A percentile compares a stretch with the other conserved stretches of the same genome.
Evolutionary conservation across 2,329 filamentous ascomycete species (phyloP).

Genomic region (Talaromyces sp.): DNA sequence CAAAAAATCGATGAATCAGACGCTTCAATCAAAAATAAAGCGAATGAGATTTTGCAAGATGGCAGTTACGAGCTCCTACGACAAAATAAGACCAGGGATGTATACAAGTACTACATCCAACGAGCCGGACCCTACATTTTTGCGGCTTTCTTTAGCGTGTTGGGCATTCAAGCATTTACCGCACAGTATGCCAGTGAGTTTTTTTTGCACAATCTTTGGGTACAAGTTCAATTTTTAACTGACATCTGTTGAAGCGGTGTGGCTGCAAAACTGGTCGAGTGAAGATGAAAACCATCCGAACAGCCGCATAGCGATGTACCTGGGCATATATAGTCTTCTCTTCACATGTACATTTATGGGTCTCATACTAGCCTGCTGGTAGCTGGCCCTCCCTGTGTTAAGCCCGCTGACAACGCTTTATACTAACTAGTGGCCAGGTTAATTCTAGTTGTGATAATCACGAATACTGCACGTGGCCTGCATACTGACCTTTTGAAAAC

Average conservation of each 20-base stretch:
- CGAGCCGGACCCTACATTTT: constrained; percentile 1
- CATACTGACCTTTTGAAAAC: constrained; percentile 5
- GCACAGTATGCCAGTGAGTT: constrained; percentile 5
- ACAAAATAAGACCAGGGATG: background rate
- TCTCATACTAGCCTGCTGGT: background rate
- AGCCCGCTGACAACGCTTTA: background rate
- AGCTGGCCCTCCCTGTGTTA: background rate
- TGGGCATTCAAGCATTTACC: background rate
- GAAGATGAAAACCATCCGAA: constrained; percentile 13
- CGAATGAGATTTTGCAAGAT: background rate
- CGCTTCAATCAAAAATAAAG: background rate
- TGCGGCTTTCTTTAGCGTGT: background rate
- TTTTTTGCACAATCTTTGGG: background rate
- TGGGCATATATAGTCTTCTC: constrained; percentile 11
- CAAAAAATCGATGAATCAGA: background rate
- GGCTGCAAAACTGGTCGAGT: constrained; percentile 11
- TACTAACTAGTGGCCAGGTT: constrained; percentile 1
- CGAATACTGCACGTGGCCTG: background rate
- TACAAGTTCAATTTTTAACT: background rate
- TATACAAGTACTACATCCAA: constrained; percentile 6
- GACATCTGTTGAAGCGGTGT: constrained; percentile 8
- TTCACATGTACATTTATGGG: constrained; percentile 6
- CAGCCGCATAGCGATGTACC: constrained; percentile 9
- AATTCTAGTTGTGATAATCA: constrained; percentile 4
- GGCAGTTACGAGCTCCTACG: background rate